Base-by-base conservation (phyloP, 1,284 basidiomycete species). In the Garcileccinum viscosum region DNA sequence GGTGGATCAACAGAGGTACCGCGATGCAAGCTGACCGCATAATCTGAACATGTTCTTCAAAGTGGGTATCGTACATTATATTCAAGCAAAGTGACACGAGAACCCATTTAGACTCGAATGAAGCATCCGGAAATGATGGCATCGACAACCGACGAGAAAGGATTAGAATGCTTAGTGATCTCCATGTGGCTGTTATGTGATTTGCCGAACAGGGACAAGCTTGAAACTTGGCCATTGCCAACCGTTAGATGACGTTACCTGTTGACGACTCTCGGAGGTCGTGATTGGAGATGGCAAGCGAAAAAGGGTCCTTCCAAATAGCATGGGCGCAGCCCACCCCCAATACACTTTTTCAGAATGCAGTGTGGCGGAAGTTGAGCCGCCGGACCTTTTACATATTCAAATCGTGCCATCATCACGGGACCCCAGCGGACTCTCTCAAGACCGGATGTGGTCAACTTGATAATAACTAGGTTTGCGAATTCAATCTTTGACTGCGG, bases 401-500 rank as follows among this genome's bases (percentile, higher is more conserved):
- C 22, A 44, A 44, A 22, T 44, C 22, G 38, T 61, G 37, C 37
- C 60, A 24, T 37, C 58, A 61, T 61, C 60, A 61, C 37, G 24
- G 60, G 60, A 61, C 60, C 37, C 33, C 32, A 62, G 60, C 17
- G 37, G 37, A 62, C 60, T 22, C 17, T 62, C 12, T 62, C 37
- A 40, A 40, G 60, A 62, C 59, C 59, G n/a, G 59, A 59, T 33
- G 35, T 37, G n/a, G 15, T n/a, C 32, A 24, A n/a, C 37, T 61
- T 27, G 24, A 19, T 62, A 62, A 38, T 27, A 47, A 27, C 47
- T 53, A 14, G 24, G 35, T 37, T 64, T 27, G 37, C 35, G 44
- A 47, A 44, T 63, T 47, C 42, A 63, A 15, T 53, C 62, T 40
- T 40, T 8, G 32, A 59, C 58, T 59, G 66, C 53, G 68, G 68